These are phyloP conservation scores for Ilex asprella DNA, from an alignment of 257 asterid genomes.

Conservation along the genomic window DNA sequence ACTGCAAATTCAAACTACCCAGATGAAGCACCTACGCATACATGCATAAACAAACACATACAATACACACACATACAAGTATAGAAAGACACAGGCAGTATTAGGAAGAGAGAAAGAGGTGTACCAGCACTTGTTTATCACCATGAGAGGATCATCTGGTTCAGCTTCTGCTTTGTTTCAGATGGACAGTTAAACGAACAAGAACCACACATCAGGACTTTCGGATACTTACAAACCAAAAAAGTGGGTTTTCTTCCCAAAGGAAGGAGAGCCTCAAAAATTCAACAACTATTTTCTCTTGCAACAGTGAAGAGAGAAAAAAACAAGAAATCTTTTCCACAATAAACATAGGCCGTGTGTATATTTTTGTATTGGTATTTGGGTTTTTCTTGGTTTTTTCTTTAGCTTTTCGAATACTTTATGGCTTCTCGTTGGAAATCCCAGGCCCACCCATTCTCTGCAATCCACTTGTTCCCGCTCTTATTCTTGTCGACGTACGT, in stretches of 20 bases:
- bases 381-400: no score
- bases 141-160: slow-evolving; percentile 13
- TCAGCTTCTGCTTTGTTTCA: slow-evolving; percentile 4
- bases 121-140: slow-evolving; percentile 17
- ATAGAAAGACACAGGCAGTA: neutral
- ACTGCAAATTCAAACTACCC: neutral
- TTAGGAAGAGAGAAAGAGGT: slow-evolving; percentile 14
- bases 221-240: slow-evolving; percentile 12
- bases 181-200: slow-evolving; percentile 17
- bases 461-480: slow-evolving; percentile 6
- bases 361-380: no score
- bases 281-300: slow-evolving; percentile 17
- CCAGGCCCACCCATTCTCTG: slow-evolving; percentile 14
- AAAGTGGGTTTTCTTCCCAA: slow-evolving; percentile 21
- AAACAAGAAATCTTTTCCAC: neutral
- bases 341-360: neutral
- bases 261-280: slow-evolving; percentile 63
- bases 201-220: slow-evolving; percentile 32
- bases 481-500: slow-evolving; percentile 20
- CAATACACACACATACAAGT: neutral
- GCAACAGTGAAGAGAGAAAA: slow-evolving; percentile 1
- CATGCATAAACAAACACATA: neutral
- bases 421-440: slow-evolving; percentile 11
- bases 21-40: neutral
- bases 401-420: no score